Conservation (phyloP, 2,329 filamentous ascomycete species). For the Xylaria arbuscula region DNA sequence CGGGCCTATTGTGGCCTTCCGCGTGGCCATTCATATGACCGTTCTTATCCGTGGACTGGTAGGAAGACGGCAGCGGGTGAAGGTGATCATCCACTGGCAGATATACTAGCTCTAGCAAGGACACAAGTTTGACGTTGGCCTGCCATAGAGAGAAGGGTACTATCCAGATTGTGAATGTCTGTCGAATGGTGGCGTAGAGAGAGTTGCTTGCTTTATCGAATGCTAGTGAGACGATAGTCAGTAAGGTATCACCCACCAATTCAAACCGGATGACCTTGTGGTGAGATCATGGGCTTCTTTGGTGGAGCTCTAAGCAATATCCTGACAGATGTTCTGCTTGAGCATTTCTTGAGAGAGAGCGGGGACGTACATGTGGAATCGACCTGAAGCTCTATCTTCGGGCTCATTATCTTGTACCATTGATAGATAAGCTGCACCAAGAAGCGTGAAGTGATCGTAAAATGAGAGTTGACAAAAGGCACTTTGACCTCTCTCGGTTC, state of each 20-base stretch:
- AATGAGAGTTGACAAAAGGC: constrained; percentile 46
- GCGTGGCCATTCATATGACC: constrained; percentile 4
- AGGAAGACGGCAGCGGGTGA: constrained; percentile 40
- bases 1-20: constrained; percentile 42
- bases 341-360: neutral
- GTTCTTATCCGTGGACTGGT: constrained; percentile 33
- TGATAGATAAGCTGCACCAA: constrained; percentile 77
- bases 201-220: constrained; percentile 73
- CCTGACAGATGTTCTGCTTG: neutral
- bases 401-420: constrained; percentile 87
- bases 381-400: constrained; percentile 74
- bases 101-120: constrained; percentile 71
- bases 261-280: neutral
- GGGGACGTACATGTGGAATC: constrained; percentile 62
- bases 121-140: constrained; percentile 74
- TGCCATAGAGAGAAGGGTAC: constrained; percentile 74
- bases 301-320: neutral
- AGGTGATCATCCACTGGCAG: constrained; percentile 49
- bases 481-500: constrained; percentile 54
- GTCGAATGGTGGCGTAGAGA: constrained; percentile 79
- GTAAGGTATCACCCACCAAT: neutral
- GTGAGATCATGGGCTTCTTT: neutral
- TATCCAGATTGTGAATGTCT: constrained; percentile 81
- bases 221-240: constrained; percentile 56
- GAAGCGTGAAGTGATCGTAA: constrained; percentile 69